A percentile compares a stretch with the other conserved stretches of the same genome.
These are phyloP conservation scores for Onygena corvina DNA, from an alignment of 2,329 filamentous ascomycete species.

Conservation along the genomic window DNA sequence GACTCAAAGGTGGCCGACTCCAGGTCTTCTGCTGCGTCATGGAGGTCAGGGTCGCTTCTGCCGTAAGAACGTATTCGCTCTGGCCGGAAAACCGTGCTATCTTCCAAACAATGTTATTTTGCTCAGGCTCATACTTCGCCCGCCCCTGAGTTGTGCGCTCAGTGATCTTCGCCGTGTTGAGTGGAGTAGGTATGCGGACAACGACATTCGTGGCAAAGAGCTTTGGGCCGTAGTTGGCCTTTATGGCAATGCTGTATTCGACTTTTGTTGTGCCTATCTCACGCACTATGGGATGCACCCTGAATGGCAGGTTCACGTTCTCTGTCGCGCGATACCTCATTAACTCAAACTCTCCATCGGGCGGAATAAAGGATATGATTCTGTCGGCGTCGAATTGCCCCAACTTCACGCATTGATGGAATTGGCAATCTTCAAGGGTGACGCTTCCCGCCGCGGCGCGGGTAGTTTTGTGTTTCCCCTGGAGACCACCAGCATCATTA, in stretches of 20 bases:
- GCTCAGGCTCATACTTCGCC: conserved; percentile 94
- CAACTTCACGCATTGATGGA: conserved; percentile 96
- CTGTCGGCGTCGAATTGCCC: conserved; percentile 93
- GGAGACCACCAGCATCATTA: conserved; percentile 45
- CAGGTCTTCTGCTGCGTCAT: conserved; percentile 98
- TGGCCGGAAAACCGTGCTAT: conserved; percentile 98
- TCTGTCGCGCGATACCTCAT: conserved; percentile 98
- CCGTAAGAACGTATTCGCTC: conserved; percentile 86
- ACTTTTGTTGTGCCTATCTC: conserved; percentile 95
- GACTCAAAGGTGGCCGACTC: conserved; percentile 80
- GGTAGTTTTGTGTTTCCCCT: conserved; percentile 66
- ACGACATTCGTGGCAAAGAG: conserved; percentile 95
- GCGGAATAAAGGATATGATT: conserved; percentile 93
- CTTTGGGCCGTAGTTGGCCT: conserved; percentile 91
- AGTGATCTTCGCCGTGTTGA: conserved; percentile 89
- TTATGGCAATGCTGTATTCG: conserved; percentile 95
- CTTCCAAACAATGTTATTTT: conserved; percentile 99
- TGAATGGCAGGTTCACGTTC: conserved; percentile 97
- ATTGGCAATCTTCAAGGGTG: conserved; percentile 93
- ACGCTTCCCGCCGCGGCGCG: conserved; percentile 92
- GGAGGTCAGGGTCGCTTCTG: conserved; percentile 81
- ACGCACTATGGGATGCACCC: conserved; percentile 96
- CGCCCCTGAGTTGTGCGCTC: conserved; percentile 92
- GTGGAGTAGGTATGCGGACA: conserved; percentile 82
- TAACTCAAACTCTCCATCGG: conserved; percentile 94